Conservation (phyloP, 2,329 filamentous ascomycete species). For the Sporothrix variecibatus region DNA sequence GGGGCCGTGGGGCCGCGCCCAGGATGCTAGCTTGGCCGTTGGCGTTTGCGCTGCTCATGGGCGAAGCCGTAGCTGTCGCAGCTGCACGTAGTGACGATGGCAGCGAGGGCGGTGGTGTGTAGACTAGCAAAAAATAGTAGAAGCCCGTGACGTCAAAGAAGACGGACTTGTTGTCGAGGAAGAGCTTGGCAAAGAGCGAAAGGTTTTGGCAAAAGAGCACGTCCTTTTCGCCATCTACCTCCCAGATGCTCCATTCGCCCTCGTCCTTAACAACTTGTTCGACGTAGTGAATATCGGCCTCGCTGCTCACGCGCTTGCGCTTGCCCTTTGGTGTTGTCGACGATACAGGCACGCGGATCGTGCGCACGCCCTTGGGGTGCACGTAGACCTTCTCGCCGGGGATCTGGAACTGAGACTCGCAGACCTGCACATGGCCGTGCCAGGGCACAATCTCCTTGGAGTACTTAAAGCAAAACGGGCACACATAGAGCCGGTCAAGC, state of each 20-base stretch:
- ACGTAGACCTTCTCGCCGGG: constrained; percentile 76
- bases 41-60: constrained; percentile 16
- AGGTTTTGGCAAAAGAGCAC: constrained; percentile 92
- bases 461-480: constrained; percentile 93
- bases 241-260: constrained; percentile 83
- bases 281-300: constrained; percentile 35
- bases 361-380: constrained; percentile 53
- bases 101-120: constrained; percentile 54
- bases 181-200: constrained; percentile 93
- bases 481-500: constrained; percentile 77
- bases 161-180: constrained; percentile 96
- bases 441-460: constrained; percentile 63
- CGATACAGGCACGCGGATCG: constrained; percentile 42
- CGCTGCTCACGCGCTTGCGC: constrained; percentile 40
- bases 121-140: constrained; percentile 89
- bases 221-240: constrained; percentile 86
- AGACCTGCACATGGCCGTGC: constrained; percentile 60
- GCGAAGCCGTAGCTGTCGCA: constrained; percentile 24
- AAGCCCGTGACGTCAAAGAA: constrained; percentile 96
- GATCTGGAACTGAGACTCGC: constrained; percentile 51
- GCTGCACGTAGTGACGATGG: constrained; percentile 20
- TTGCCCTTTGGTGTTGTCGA: constrained; percentile 38
- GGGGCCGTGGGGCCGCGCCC: constrained; percentile 29
- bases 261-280: constrained; percentile 56
- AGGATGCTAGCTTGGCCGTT: constrained; percentile 17